Percentiles rank a stretch among this genome's conserved stretches.
Evolutionary conservation across 2,329 filamentous ascomycete genomes (phyloP).

Genomic region (Cyphellophora europaea): DNA sequence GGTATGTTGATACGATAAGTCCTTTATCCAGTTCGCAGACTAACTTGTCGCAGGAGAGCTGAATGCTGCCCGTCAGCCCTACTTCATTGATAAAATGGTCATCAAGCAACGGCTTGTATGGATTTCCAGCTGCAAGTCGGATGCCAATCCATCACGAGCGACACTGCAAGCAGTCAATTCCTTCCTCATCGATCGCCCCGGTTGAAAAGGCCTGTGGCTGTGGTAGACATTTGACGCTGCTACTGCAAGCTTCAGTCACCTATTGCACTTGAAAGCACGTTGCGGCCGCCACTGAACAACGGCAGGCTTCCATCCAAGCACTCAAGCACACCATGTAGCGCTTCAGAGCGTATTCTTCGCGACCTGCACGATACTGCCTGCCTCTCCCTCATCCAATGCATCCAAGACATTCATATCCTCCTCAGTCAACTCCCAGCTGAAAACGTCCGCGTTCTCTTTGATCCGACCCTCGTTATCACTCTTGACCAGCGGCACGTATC

Average conservation of each 20-base stretch:
- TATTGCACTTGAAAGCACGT: too few relatives aligned
- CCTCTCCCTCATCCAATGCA: slow-evolving; percentile 19
- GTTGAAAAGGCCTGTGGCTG: slow-evolving; percentile 8
- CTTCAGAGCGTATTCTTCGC: slow-evolving; percentile 26
- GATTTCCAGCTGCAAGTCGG: slow-evolving; percentile 69
- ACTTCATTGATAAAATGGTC: slow-evolving; percentile 57
- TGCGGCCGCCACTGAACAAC: too few relatives aligned
- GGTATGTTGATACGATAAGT: slow-evolving; percentile 34
- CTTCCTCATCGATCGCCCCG: slow-evolving; percentile 58
- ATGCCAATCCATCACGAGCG: slow-evolving; percentile 72
- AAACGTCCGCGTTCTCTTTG: slow-evolving; percentile 64
- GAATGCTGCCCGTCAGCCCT: too few relatives aligned
- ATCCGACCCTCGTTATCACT: slow-evolving; percentile 65
- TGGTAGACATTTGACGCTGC: too few relatives aligned
- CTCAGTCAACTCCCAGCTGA: slow-evolving; percentile 63
- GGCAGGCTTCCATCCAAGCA: too few relatives aligned
- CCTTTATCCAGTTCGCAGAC: too few relatives aligned
- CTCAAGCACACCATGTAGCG: too few relatives aligned
- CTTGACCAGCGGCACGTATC: slow-evolving; percentile 80
- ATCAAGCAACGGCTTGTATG: slow-evolving; percentile 72
- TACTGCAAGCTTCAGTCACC: too few relatives aligned
- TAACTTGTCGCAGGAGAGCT: too few relatives aligned
- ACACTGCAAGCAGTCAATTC: slow-evolving; percentile 89
- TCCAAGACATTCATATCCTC: slow-evolving; percentile 61
- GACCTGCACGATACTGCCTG: slow-evolving; percentile 39